Evolutionary conservation across 208 protist genomes (phyloP).

Genomic region (Leishmania guyanensis): DNA sequence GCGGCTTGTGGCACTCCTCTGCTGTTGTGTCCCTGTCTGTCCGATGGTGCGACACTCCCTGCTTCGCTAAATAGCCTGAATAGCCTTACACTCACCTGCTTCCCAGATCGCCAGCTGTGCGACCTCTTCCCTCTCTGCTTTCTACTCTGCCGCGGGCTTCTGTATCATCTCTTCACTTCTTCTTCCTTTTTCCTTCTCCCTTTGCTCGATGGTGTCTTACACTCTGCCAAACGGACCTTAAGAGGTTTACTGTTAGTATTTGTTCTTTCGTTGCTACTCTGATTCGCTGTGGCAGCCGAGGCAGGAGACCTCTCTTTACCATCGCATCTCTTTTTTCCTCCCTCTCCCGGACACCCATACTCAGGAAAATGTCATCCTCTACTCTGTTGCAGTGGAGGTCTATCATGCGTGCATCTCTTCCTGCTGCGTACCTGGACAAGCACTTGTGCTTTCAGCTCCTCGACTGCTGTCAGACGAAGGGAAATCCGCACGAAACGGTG

Average conservation of each 20-base stretch:
- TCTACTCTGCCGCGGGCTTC: not conserved
- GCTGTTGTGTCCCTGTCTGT: not conserved
- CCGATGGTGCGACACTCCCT: not conserved
- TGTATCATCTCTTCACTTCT: not conserved
- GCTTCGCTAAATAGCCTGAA: not conserved
- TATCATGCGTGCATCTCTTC: conserved; percentile 39
- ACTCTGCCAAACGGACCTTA: not conserved
- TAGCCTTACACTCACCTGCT: not conserved
- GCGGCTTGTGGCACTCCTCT: not conserved
- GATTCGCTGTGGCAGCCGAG: not conserved
- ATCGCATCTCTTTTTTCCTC: not conserved
- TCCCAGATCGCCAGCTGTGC: not conserved
- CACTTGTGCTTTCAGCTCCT: conserved; percentile 85
- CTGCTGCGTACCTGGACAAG: conserved; percentile 45
- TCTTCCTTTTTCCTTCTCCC: conserved; percentile 1
- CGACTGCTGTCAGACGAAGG: conserved; percentile 89
- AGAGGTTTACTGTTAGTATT: too few relatives aligned
- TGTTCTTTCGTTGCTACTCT: not conserved
- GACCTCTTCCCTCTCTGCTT: not conserved
- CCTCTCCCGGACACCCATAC: not conserved
- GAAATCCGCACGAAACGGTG: conserved; percentile 55
- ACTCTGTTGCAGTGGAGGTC: conserved; percentile 31
- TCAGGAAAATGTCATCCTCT: conserved; percentile 19
- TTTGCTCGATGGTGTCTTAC: not conserved
- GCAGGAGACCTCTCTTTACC: not conserved